phyloP scores from a whole-genome alignment of 1,139 yeast species.

The Hanseniaspora uvarum region DNA sequence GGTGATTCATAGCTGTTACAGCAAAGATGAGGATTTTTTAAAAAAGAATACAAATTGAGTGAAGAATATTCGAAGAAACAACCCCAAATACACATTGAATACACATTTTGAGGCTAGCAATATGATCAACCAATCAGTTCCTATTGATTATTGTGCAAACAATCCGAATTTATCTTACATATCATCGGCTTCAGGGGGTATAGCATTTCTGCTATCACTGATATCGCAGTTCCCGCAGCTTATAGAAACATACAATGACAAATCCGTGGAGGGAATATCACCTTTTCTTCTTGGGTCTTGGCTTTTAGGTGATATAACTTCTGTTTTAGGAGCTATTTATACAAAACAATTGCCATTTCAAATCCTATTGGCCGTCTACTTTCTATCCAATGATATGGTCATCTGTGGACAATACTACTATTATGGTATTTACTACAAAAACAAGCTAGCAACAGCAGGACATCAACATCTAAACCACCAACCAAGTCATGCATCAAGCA shows the following conservation, averaged over 20 bases:
- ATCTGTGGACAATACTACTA: conserved; percentile 70
- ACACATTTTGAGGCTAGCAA: background rate
- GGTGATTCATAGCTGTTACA: too few relatives aligned
- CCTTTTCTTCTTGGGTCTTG: conserved; percentile 65
- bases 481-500: background rate
- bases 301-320: conserved; percentile 77
- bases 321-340: conserved; percentile 67
- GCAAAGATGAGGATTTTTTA: too few relatives aligned
- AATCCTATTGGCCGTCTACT: conserved; percentile 61
- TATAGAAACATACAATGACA: conserved; percentile 56
- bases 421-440: conserved; percentile 40
- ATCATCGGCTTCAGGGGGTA: conserved; percentile 37
- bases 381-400: conserved; percentile 59
- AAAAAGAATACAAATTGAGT: too few relatives aligned
- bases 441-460: conserved; percentile 32
- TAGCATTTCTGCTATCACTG: conserved; percentile 59
- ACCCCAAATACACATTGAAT: background rate
- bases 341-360: conserved; percentile 74
- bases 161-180: conserved; percentile 21
- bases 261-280: conserved; percentile 81
- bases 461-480: conserved; percentile 25
- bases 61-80: background rate
- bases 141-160: conserved; percentile 4
- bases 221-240: conserved; percentile 88
- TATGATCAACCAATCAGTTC: background rate